phyloP scores from a whole-genome alignment of 176 grass and related monocot genomes.

The Themeda triandra region DNA sequence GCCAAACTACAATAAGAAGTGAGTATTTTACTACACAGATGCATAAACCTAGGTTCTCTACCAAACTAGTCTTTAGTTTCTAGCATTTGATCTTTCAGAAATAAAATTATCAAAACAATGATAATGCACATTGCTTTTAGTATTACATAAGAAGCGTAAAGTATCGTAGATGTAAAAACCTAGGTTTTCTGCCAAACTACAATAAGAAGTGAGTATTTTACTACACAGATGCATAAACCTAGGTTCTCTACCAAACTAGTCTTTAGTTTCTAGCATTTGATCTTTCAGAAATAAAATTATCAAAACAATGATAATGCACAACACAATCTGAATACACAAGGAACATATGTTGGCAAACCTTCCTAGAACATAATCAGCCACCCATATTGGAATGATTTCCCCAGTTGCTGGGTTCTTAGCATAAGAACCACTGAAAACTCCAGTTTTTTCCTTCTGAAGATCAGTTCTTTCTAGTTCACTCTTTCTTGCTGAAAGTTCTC shows the following conservation, averaged over 20 bases:
- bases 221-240: not conserved
- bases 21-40: not conserved
- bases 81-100: not conserved
- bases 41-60: not conserved
- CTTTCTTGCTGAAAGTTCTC: conserved; percentile 70
- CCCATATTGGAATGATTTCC: conserved; percentile 93
- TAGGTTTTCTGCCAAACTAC: not conserved
- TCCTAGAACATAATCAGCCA: conserved; percentile 98
- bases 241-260: not conserved
- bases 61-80: not conserved
- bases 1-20: not conserved
- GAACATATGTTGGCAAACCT: conserved; percentile 53
- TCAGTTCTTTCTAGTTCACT: conserved; percentile 99
- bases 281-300: not conserved
- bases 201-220: not conserved
- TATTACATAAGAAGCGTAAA: not conserved
- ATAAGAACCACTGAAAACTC: conserved; percentile 96
- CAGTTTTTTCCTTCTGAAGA: conserved; percentile 96
- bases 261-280: not conserved
- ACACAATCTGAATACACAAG: not conserved
- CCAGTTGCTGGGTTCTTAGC: conserved; percentile 90
- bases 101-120: not conserved
- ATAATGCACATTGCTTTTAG: conserved; percentile 4
- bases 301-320: conserved; percentile 7
- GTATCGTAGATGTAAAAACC: not conserved